Base-by-base conservation (phyloP, 1,284 basidiomycete species). In the Exobasidium cylindrosporum region DNA sequence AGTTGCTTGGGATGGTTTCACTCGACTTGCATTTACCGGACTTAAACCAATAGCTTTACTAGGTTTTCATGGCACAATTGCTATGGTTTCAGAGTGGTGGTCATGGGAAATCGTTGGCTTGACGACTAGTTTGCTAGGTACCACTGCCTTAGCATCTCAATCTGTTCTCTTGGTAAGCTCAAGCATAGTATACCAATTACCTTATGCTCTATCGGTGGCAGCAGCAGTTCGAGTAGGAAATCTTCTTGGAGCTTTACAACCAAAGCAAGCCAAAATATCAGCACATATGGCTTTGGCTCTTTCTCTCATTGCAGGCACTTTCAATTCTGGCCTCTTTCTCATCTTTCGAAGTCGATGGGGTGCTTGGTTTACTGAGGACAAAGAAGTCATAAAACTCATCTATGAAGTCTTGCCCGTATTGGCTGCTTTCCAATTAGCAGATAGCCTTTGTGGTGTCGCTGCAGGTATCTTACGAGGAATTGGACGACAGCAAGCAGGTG, bases 1-100 rank as follows among this genome's bases (percentile, higher is more conserved):
- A 43, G 89, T 87, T 0, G 92, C 92, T 0, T 96, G 92, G 91
- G 85, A 90, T 73, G 92, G 92, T 0, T 79, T 94, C 40, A 85
- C 86, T 0, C 82, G 83, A 30, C 58, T 64, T 1, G 76, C 74
- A 1, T 73, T 71, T 59, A 43, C 40, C 4, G 55, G 40, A 23
- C 29, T 57, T 7, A 28, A 29, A 21, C 55, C 55, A 3, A 43
- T 57, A 17, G 29, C 26, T 23, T 60, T 43, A 28, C 67, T 78
- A 30, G 76, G 76, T n/a, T 65, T 73, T 28, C 70, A 70, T 0
- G 70, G 71, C 30, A 70, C 72, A 61, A 82, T 96, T 6, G 92
- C 90, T 4, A 77, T 85, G 7, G 89, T 89, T 1, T 86, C 86
- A 7, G 91, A 94, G 77, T 94, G 91, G 92, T 60, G 63, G 84